Base-by-base conservation (phyloP, 2,329 filamentous ascomycete species). In the Cladosporium sp. region DNA sequence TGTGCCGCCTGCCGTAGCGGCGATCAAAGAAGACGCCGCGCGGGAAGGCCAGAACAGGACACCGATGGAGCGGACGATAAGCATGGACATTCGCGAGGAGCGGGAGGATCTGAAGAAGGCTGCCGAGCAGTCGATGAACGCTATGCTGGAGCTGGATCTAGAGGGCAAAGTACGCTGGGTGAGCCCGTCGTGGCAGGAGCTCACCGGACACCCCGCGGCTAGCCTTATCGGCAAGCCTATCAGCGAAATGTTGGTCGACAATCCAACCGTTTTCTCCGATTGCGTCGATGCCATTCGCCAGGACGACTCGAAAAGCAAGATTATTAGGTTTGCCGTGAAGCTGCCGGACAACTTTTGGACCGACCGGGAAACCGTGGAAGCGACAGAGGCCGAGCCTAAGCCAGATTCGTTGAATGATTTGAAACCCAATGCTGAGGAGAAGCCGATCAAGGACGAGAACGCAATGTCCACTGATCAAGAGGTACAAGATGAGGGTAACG, bases 131-230 rank as follows among this genome's bases (percentile, higher is more conserved):
- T 96, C 91, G 18, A 79, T 95, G 68, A 98, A 97, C 71, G 88
- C 95, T 58, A 95, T 98, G 68, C 80, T 98, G 67, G 92, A 98
- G 73, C 78, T 98, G 59, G 89, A 90, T 65, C 80, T 97, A 52
- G 87, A 96, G 66, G 89, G 89, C 59, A 86, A 83, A 56, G 86
- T 98, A 64, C 87, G 90, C 72, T 98, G 93, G 89, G 91, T 95
- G 63, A 97, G 92, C 68, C 89, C 91, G 10, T 96, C 92, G 13
- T 98, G 93, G 93, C 82, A 83, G 56, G 90, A 97, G 63, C 86
- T 98, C 46, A 86, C 97, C 56, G 93, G 93, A 54, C 92, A 87
- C 3, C 74, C 81, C 42, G 79, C 85, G 37, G 83, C 87, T 41
- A 78, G 81, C 7, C 83, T 96, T 46, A 79, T 87, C 61, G 89